Base-by-base conservation (phyloP, 768 basidiomycete genomes). In the Boletus pseudo-olivaceus region DNA sequence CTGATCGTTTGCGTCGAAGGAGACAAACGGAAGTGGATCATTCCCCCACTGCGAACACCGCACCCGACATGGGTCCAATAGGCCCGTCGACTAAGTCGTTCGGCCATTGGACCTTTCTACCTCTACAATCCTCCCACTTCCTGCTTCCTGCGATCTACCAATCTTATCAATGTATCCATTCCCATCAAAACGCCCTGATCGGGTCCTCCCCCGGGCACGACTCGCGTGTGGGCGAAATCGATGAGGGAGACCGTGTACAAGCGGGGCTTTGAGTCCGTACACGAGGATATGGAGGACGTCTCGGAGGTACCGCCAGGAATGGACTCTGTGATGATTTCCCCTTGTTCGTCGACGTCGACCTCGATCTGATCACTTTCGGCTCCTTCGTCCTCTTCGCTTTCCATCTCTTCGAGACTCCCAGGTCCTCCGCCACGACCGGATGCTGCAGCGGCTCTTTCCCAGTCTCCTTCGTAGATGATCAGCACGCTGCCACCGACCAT, bases 191-290 rank as follows among this genome's bases (percentile, higher is more conserved):
- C 83, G 0, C 96, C 88, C 37, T 79, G 70, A 67, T 98, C 95
- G 2, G 85, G 83, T 5, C 94, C 95, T 61, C 82, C 62, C 0
- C 88, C 91, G 0, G 83, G 80, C 7, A 71, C 76, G 12, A 88
- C 57, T 23, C 79, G 74, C 2, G 93, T 88, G 69, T 98, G 96
- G 7, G 94, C 95, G 68, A 99, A 98, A 74, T 99, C 96, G 60
- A 98, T 98, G 59, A 97, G 73, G 59, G 86, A 87, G 55, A 97
- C 77, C 14, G 77, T 75, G 57, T 80, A 87, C 45, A 62, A 48
- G 47, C 66, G 56, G n/a, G 57, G 54, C 6, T 17, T 35, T 23
- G 41, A 26, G 9, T 58, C 58, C 8, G 14, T n/a, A 20, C 10
- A 39, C 4, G 65, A 32, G 82, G 79, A 17, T 76, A 77, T 32